Conservation (phyloP, 2,329 filamentous ascomycete species). For the Chaetomium sp. region DNA sequence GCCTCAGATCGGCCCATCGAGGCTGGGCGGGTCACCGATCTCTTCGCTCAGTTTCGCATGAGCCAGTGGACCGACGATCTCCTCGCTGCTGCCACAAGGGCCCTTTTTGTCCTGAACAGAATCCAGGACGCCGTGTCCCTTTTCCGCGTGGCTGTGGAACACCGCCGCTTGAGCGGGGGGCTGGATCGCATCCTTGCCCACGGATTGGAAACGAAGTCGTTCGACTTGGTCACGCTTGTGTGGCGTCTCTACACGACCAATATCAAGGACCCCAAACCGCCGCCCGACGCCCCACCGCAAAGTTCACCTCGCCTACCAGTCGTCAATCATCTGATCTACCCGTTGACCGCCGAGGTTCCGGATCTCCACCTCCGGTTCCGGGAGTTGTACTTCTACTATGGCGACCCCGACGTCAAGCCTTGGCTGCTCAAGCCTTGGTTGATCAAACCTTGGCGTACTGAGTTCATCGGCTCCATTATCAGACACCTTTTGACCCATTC, state of each 20-base stretch:
- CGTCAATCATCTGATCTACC: no score
- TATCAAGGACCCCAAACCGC: not conserved
- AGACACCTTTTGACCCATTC: conserved; percentile 15
- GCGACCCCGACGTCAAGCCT: not conserved
- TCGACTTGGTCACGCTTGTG: conserved; percentile 31
- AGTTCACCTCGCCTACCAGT: no score
- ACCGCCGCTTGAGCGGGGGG: conserved; percentile 31
- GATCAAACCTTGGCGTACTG: not conserved
- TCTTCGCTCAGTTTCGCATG: conserved; percentile 36
- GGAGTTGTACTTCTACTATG: conserved; percentile 5
- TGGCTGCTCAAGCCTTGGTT: no score
- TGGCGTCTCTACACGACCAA: conserved; percentile 31
- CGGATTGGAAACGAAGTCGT: conserved; percentile 33
- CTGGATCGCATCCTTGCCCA: conserved; percentile 40
- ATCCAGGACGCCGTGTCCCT: conserved; percentile 33
- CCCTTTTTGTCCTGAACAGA: conserved; percentile 37
- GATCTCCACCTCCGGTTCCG: no score
- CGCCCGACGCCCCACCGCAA: not conserved
- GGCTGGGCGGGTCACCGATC: conserved; percentile 37
- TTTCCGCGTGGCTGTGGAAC: conserved; percentile 35
- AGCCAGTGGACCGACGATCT: conserved; percentile 36
- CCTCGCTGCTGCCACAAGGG: conserved; percentile 36
- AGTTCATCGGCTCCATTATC: conserved; percentile 11
- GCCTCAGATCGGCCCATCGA: conserved; percentile 38
- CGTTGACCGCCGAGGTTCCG: no score